A percentile compares a stretch with the other conserved stretches of the same genome.
These are phyloP conservation scores for Psophocarpus tetragonolobus DNA, from an alignment of 306 rosid genomes.

Conservation along the genomic window DNA sequence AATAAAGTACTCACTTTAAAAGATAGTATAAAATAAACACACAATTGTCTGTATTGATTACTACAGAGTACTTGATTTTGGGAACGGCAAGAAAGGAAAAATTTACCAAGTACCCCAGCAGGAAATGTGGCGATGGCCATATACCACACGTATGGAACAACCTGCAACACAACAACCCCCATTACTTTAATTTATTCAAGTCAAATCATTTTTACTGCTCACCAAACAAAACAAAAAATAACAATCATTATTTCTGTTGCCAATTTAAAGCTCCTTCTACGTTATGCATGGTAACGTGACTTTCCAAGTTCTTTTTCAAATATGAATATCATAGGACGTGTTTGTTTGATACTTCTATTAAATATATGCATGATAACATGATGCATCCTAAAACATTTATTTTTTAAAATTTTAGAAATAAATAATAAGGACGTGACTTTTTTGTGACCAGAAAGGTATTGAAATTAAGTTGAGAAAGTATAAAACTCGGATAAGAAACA, in stretches of 20 bases:
- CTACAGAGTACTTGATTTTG: not conserved
- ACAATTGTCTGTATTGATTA: not conserved
- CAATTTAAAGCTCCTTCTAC: not conserved
- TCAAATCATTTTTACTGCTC: not conserved
- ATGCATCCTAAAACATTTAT: no score
- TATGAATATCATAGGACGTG: not conserved
- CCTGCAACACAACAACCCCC: conserved; percentile 39
- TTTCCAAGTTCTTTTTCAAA: not conserved
- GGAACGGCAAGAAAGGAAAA: not conserved
- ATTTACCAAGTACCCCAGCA: conserved; percentile 80
- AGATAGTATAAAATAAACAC: not conserved
- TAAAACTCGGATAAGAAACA: not conserved
- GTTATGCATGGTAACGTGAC: not conserved
- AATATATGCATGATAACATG: no score
- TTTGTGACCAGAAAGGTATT: not conserved
- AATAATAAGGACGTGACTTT: not conserved
- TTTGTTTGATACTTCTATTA: no score
- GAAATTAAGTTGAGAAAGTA: not conserved
- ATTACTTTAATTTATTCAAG: not conserved
- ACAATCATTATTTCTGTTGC: not conserved
- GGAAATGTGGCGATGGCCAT: conserved; percentile 95
- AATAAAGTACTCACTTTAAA: not conserved
- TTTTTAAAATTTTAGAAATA: not conserved
- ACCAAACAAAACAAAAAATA: not conserved
- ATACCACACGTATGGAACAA: conserved; percentile 91